Conservation (phyloP, 495 filamentous ascomycete genomes). For the Hypoxylon fuscum region DNA sequence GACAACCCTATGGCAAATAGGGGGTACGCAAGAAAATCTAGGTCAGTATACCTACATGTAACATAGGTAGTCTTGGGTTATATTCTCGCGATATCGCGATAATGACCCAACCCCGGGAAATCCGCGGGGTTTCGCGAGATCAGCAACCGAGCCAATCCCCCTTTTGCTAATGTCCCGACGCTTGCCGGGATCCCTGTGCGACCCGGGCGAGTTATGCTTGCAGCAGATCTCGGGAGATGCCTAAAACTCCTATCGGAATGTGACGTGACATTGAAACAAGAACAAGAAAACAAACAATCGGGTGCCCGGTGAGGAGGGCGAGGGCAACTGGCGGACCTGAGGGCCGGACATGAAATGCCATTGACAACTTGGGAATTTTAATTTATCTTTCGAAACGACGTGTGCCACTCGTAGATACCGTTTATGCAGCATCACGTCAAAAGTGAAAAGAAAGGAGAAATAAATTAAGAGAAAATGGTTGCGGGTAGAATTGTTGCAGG, state of each 20-base stretch:
- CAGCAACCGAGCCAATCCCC: conserved; percentile 11
- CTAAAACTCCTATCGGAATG: conserved; percentile 35
- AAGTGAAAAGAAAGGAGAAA: not conserved
- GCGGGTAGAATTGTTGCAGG: conserved; percentile 11
- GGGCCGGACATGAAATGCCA: conserved; percentile 18
- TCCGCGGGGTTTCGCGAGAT: conserved; percentile 26
- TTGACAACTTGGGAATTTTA: not conserved
- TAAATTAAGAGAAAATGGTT: conserved; percentile 17
- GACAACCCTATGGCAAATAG: not conserved
- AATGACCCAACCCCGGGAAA: conserved; percentile 13
- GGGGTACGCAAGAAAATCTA: not conserved
- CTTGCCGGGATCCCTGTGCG: not conserved
- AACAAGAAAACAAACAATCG: conserved; percentile 12
- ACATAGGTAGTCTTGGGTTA: conserved; percentile 21
- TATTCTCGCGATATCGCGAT: conserved; percentile 18
- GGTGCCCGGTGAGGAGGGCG: conserved; percentile 27
- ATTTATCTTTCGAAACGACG: not conserved
- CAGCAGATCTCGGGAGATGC: conserved; percentile 34
- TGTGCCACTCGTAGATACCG: not conserved
- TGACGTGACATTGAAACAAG: conserved; percentile 25
- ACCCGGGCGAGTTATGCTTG: conserved; percentile 13
- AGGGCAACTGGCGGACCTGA: conserved; percentile 27
- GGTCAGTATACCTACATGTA: too few relatives aligned
- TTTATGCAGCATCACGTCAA: conserved; percentile 30
- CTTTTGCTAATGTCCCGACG: not conserved